Base-by-base conservation (phyloP, 345 rosid genomes). In the Salix udensis region DNA sequence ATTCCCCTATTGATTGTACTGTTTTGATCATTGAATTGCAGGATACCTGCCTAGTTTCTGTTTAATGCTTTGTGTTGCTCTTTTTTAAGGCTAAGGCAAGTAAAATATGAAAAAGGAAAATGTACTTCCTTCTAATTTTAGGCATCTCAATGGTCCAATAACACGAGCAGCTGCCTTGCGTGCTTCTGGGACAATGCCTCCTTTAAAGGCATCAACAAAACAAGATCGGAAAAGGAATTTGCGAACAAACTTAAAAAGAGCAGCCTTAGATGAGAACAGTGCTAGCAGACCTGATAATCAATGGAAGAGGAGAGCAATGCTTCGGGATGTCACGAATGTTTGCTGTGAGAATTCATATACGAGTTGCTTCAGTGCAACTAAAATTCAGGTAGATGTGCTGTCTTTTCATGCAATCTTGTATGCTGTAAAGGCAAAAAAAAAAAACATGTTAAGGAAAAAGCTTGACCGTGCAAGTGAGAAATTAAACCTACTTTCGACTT, bases 261-360 rank as follows among this genome's bases (percentile, higher is more conserved):
- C 88, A 76, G 86, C 88, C 76, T 84, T 74, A 79, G 94, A 82
- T 68, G 90, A 85, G 76, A 88, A 77, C 81, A 87, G 69, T 71
- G 26, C 74, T 65, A 81, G 67, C 75, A 82, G 76, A 66, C 67
- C 80, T 75, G 78, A 72, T 34, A 77, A 28, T 72, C 86, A 64
- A 73, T 73, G 72, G 76, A 91, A 90, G 88, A 90, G 85, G 84
- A 86, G 91, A 83, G 90, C 93, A 31, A 85, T 85, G 76, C 92
- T 94, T 74, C 85, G 84, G 76, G 96, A 94, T 82, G 86, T 92
- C 74, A 87, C 97, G 16, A 92, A 92, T 81, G 85, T 90, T 80
- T 79, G 80, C 65, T 87, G 89, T 74, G 75, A 78, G 37, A 77
- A 50, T 77, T 78, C 89, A 28, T 82, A 84, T 65, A 75, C 24